Conservation (phyloP, 768 basidiomycete genomes). For the Lactarius hengduanensis region DNA sequence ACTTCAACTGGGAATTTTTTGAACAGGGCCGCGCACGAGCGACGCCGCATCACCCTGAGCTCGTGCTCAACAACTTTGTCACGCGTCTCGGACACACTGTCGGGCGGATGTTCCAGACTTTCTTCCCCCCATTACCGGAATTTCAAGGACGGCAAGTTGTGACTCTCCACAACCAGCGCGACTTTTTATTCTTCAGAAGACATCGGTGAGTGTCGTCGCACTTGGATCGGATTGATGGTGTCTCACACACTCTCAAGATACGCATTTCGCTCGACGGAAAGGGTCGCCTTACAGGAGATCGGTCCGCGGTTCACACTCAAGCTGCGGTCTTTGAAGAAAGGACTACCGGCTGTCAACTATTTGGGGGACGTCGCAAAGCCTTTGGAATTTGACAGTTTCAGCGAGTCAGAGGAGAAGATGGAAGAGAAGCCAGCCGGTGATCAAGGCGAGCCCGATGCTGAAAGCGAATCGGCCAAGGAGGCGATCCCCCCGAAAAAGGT, state of each 20-base stretch:
- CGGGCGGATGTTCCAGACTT: slow-evolving; percentile 93
- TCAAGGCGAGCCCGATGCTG: slow-evolving; percentile 29
- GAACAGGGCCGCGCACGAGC: slow-evolving; percentile 85
- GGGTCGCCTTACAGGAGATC: slow-evolving; percentile 93
- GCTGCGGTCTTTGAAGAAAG: slow-evolving; percentile 83
- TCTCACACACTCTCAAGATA: slow-evolving; percentile 50
- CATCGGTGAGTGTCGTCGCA: slow-evolving; percentile 62
- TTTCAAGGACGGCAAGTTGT: slow-evolving; percentile 97
- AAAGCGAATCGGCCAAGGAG: slow-evolving; percentile 28
- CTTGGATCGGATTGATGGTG: slow-evolving; percentile 13
- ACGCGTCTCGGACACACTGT: slow-evolving; percentile 92
- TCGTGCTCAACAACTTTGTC: slow-evolving; percentile 91
- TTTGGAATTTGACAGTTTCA: slow-evolving; percentile 50
- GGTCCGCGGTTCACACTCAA: slow-evolving; percentile 97
- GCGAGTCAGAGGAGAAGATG: slow-evolving; percentile 35
- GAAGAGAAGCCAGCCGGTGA: slow-evolving; percentile 32
- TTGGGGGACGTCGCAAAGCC: slow-evolving; percentile 61
- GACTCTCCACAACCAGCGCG: slow-evolving; percentile 94
- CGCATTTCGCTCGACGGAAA: slow-evolving; percentile 88
- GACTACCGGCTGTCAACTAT: slow-evolving; percentile 76
- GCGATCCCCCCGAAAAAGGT: slow-evolving; percentile 35
- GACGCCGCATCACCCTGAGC: slow-evolving; percentile 91
- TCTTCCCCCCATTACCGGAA: slow-evolving; percentile 93
- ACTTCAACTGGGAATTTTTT: not conserved
- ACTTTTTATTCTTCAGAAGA: slow-evolving; percentile 95